Conservation (phyloP, 176 grass and related monocot species). For the Hordeum vulgare region DNA sequence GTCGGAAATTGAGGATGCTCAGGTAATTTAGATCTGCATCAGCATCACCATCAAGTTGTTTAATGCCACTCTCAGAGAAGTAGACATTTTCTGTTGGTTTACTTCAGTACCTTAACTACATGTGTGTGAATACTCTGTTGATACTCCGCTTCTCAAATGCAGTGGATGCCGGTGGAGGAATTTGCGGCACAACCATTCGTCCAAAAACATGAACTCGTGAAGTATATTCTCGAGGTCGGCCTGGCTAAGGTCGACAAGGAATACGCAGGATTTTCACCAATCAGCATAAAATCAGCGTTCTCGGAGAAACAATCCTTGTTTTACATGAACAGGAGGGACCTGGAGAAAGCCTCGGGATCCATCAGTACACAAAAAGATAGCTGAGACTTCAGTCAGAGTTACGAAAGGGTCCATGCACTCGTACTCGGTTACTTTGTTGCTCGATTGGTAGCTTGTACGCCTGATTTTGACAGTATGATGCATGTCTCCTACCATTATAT, state of each 20-base stretch:
- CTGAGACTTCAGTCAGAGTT: neutral
- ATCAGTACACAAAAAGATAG: neutral
- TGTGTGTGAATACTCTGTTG: neutral
- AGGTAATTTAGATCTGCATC: conserved; percentile 38
- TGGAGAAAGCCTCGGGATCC: conserved; percentile 33
- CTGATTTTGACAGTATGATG: neutral
- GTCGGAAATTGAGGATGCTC: conserved; percentile 83
- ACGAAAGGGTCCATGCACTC: neutral
- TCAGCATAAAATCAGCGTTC: conserved; percentile 69
- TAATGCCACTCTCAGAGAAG: neutral
- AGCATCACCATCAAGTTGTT: neutral
- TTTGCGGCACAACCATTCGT: conserved; percentile 77
- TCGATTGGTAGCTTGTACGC: neutral
- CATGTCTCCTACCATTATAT: neutral
- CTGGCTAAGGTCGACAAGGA: conserved; percentile 55
- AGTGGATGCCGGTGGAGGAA: conserved; percentile 95
- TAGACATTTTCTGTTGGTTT: neutral
- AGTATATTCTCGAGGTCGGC: conserved; percentile 70
- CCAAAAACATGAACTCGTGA: conserved; percentile 74
- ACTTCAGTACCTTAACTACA: neutral
- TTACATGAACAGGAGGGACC: conserved; percentile 64
- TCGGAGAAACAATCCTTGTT: conserved; percentile 39
- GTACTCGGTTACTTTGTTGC: neutral
- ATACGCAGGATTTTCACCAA: conserved; percentile 75
- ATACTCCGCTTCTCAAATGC: conserved; percentile 16